Conservation (phyloP, 108 stramenopile species). For the Schizochytrium sp. region DNA sequence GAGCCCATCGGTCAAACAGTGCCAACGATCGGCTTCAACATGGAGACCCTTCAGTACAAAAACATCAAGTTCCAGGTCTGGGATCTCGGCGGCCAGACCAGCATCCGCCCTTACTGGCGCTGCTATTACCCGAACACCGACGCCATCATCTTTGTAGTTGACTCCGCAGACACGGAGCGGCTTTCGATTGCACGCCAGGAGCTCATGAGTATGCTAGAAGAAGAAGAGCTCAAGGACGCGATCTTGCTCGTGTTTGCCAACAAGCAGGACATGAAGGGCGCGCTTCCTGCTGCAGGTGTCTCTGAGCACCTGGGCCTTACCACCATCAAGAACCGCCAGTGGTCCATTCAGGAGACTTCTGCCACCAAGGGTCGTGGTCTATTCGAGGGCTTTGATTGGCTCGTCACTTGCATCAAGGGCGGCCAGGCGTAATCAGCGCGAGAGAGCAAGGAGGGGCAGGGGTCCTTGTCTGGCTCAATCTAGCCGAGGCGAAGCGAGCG, state of each 20-base stretch:
- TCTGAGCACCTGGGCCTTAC: slow-evolving; percentile 90
- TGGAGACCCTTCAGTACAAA: slow-evolving; percentile 97
- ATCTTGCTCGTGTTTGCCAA: slow-evolving; percentile 97
- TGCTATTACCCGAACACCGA: slow-evolving; percentile 99
- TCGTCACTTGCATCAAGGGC: slow-evolving; percentile 88
- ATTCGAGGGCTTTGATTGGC: slow-evolving; percentile 99
- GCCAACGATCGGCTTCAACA: slow-evolving; percentile 98
- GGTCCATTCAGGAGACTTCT: slow-evolving; percentile 98
- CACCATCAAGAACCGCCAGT: slow-evolving; percentile 89
- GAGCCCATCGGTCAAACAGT: slow-evolving; percentile 92
- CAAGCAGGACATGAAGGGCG: slow-evolving; percentile 98
- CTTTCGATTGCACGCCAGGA: slow-evolving; percentile 88
- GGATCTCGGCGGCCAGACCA: slow-evolving; percentile 98
- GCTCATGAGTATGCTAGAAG: slow-evolving; percentile 92
- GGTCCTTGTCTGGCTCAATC: too few species aligned
- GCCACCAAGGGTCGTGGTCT: slow-evolving; percentile 94
- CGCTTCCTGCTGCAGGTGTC: slow-evolving; percentile 89
- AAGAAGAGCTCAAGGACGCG: slow-evolving; percentile 89
- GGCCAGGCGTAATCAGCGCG: neutral
- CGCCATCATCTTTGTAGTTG: slow-evolving; percentile 98
- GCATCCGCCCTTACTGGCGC: slow-evolving; percentile 98
- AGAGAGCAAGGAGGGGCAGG: too few species aligned
- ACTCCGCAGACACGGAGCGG: slow-evolving; percentile 88
- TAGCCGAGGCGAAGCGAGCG: too few species aligned
- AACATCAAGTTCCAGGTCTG: slow-evolving; percentile 99